These are phyloP conservation scores for Aphanomyces cochlioides DNA, from an alignment of 352 stramenopile genomes.

Conservation along the genomic window DNA sequence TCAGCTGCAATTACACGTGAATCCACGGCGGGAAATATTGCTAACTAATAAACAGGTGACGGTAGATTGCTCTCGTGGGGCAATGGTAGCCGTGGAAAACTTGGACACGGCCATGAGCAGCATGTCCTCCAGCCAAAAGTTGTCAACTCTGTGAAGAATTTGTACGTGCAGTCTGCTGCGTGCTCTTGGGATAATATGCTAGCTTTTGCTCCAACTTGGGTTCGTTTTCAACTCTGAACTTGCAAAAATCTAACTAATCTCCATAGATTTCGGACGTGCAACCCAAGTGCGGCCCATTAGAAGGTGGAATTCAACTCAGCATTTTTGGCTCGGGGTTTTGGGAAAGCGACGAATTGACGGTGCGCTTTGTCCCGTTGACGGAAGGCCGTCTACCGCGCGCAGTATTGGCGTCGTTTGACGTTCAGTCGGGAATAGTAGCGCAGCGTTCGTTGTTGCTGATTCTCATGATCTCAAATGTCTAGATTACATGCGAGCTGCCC, in stretches of 20 bases:
- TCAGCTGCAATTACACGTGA: slow-evolving; percentile 42
- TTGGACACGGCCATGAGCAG: slow-evolving; percentile 37
- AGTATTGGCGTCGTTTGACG: slow-evolving; percentile 44
- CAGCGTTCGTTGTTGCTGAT: too few species aligned
- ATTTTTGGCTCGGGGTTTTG: slow-evolving; percentile 75
- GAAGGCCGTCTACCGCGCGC: slow-evolving; percentile 53
- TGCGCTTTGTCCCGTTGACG: slow-evolving; percentile 63
- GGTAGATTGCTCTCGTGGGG: slow-evolving; percentile 59
- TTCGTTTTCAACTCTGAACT: background rate
- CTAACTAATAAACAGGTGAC: slow-evolving; percentile 4
- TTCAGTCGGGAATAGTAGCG: slow-evolving; percentile 27
- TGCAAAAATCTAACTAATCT: background rate
- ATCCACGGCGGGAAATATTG: background rate
- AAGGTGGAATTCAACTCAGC: slow-evolving; percentile 53
- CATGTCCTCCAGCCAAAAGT: background rate
- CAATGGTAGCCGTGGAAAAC: slow-evolving; percentile 46
- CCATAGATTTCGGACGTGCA: slow-evolving; percentile 40
- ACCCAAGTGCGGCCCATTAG: slow-evolving; percentile 52
- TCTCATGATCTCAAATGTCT: background rate
- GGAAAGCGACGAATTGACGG: slow-evolving; percentile 66
- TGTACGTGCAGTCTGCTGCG: slow-evolving; percentile 44
- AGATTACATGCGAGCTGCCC: slow-evolving; percentile 63
- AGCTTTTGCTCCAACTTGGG: slow-evolving; percentile 55
- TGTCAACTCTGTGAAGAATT: slow-evolving; percentile 42
- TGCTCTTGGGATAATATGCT: slow-evolving; percentile 50